Conservation (phyloP, 169 alveolate species). For the Plasmodium knowlesi region DNA sequence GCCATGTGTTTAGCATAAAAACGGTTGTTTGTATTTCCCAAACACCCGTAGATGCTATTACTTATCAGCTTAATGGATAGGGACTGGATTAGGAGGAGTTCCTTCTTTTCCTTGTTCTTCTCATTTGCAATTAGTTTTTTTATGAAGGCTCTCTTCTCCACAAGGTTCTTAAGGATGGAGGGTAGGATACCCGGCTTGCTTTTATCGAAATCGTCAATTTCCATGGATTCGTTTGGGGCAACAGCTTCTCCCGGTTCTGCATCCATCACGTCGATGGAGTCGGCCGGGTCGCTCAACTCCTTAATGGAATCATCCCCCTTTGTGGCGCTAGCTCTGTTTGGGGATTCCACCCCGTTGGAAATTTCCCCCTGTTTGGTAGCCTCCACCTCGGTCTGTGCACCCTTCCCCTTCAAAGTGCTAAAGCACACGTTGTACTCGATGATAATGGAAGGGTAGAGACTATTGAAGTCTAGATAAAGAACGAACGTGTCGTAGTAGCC, state of each 20-base stretch:
- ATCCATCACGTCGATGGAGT: slow-evolving; percentile 72
- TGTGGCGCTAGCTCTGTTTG: slow-evolving; percentile 38
- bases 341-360: slow-evolving; percentile 15
- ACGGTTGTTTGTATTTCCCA: slow-evolving; percentile 97
- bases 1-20: slow-evolving; percentile 99
- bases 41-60: slow-evolving; percentile 98
- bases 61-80: slow-evolving; percentile 98
- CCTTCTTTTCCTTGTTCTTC: slow-evolving; percentile 86
- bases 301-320: neutral
- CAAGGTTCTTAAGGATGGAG: slow-evolving; percentile 90
- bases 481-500: slow-evolving; percentile 97
- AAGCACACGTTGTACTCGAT: slow-evolving; percentile 99
- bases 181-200: slow-evolving; percentile 90
- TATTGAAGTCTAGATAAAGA: slow-evolving; percentile 97
- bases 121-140: slow-evolving; percentile 81
- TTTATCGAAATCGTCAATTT: slow-evolving; percentile 73
- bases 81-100: slow-evolving; percentile 94
- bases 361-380: too few relatives aligned
- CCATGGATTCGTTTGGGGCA: slow-evolving; percentile 44
- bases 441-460: slow-evolving; percentile 98
- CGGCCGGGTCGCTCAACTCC: slow-evolving; percentile 34
- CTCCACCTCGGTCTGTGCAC: slow-evolving; percentile 10
- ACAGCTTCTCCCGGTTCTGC: slow-evolving; percentile 7
- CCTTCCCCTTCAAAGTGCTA: slow-evolving; percentile 90
- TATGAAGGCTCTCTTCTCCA: slow-evolving; percentile 82